Evolutionary conservation across 139 green algal species (phyloP).

Genomic region (Chlorella sp.): DNA sequence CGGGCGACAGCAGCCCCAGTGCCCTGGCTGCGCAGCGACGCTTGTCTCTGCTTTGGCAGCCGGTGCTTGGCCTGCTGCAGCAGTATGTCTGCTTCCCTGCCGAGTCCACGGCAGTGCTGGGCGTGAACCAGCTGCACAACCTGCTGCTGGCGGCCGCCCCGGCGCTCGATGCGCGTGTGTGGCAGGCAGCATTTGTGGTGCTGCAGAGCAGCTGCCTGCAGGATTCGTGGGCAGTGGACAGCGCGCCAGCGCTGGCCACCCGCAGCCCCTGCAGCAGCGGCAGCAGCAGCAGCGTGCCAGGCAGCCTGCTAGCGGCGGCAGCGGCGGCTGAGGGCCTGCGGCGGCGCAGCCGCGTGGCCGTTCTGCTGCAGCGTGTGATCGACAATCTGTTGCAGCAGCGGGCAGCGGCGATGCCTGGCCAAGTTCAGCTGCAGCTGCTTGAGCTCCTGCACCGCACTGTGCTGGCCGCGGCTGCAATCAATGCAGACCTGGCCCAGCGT

Average conservation of each 20-base stretch:
- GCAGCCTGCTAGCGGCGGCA: not conserved
- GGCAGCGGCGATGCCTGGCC: not conserved
- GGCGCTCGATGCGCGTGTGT: not conserved
- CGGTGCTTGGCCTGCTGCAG: conserved; percentile 18
- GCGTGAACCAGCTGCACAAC: conserved; percentile 33
- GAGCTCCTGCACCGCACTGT: conserved; percentile 23
- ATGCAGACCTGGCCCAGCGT: not conserved
- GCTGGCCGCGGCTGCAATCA: not conserved
- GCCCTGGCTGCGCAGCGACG: not conserved
- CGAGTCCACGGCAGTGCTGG: conserved; percentile 19
- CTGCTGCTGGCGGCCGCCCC: conserved; percentile 21
- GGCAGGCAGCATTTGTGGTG: not conserved
- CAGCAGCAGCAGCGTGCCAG: not conserved
- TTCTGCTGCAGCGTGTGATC: conserved; percentile 33
- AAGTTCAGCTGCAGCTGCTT: conserved; percentile 37
- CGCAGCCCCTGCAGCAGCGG: not conserved
- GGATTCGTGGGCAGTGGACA: not conserved
- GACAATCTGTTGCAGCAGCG: conserved; percentile 21
- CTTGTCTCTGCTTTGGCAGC: conserved; percentile 11
- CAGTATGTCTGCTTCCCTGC: conserved; percentile 17
- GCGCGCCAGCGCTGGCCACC: not conserved
- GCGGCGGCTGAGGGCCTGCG: conserved; percentile 21
- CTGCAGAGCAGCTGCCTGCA: conserved; percentile 18
- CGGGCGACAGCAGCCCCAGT: not conserved
- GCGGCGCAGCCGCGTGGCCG: conserved; percentile 22